Evolutionary conservation across 805 yeast species (phyloP).

Genomic region (Metschnikowia baotianmanensis): DNA sequence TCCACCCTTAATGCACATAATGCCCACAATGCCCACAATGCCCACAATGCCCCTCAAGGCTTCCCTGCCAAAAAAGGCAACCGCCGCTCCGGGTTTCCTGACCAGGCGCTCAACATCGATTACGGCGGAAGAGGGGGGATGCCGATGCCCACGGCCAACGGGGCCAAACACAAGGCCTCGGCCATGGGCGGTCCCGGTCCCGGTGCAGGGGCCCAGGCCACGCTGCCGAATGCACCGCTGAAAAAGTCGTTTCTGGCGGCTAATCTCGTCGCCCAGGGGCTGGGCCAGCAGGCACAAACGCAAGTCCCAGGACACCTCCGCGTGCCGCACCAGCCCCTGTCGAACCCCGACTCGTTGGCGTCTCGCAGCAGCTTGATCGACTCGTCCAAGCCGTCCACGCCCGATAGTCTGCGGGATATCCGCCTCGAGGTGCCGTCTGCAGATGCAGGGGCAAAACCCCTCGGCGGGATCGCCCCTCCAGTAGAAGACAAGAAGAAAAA

Average conservation of each 20-base stretch:
- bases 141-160: conserved; percentile 34
- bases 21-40: too few species aligned
- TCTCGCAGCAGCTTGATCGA: conserved; percentile 24
- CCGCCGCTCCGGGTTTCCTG: conserved; percentile 37
- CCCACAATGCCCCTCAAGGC: conserved; percentile 1
- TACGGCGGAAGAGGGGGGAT: conserved; percentile 49
- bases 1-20: too few species aligned
- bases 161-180: conserved; percentile 17
- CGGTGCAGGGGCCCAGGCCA: conserved; percentile 17
- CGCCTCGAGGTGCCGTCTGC: conserved; percentile 20
- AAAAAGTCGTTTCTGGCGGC: conserved; percentile 14
- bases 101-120: conserved; percentile 34
- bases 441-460: conserved; percentile 27
- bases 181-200: conserved; percentile 17
- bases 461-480: conserved; percentile 26
- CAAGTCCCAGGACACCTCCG: conserved; percentile 12
- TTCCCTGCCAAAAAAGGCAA: conserved; percentile 27
- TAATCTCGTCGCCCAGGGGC: conserved; percentile 1
- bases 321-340: conserved; percentile 8
- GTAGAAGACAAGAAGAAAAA: conserved; percentile 26
- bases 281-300: too few species aligned
- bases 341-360: conserved; percentile 21
- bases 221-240: conserved; percentile 18
- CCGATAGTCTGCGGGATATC: conserved; percentile 19
- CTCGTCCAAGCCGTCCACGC: conserved; percentile 22